Conservation (phyloP, 148 eudicot species). For the Dianthus caryophyllus region DNA sequence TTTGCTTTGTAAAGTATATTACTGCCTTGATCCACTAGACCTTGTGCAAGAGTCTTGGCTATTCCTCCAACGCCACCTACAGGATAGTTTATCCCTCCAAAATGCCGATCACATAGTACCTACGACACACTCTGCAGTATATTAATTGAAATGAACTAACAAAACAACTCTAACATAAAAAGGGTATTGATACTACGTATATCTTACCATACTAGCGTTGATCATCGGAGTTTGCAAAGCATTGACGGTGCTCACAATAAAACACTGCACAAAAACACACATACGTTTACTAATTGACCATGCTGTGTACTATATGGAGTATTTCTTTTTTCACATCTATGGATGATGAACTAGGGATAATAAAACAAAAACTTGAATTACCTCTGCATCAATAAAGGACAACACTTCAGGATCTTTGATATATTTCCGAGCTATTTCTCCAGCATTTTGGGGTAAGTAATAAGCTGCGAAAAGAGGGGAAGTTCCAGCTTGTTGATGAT, state of each 20-base stretch:
- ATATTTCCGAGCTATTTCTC: slow-evolving; percentile 79
- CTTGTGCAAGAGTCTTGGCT: slow-evolving; percentile 80
- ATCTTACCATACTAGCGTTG: slow-evolving; percentile 94
- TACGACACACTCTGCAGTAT: slow-evolving; percentile 32
- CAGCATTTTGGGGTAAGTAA: slow-evolving; percentile 97
- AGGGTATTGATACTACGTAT: slow-evolving; percentile 17
- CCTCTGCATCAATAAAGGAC: slow-evolving; percentile 98
- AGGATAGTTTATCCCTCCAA: slow-evolving; percentile 97
- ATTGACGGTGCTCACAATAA: slow-evolving; percentile 95
- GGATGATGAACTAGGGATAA: not conserved
- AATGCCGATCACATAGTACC: slow-evolving; percentile 99
- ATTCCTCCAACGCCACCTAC: slow-evolving; percentile 97
- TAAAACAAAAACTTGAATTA: slow-evolving; percentile 22
- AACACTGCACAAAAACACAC: slow-evolving; percentile 58
- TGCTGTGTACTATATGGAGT: not conserved
- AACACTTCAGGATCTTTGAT: slow-evolving; percentile 78
- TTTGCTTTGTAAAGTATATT: slow-evolving; percentile 89
- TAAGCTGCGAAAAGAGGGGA: slow-evolving; percentile 62
- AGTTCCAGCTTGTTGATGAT: slow-evolving; percentile 19
- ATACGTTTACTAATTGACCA: slow-evolving; percentile 17
- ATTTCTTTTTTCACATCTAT: not conserved
- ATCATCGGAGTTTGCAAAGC: slow-evolving; percentile 95
- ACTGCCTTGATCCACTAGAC: slow-evolving; percentile 79
- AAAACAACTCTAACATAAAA: not conserved
- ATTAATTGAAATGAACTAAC: slow-evolving; percentile 17